Conservation (phyloP, 305 asterid genomes). For the Caryopteris hybrid region DNA sequence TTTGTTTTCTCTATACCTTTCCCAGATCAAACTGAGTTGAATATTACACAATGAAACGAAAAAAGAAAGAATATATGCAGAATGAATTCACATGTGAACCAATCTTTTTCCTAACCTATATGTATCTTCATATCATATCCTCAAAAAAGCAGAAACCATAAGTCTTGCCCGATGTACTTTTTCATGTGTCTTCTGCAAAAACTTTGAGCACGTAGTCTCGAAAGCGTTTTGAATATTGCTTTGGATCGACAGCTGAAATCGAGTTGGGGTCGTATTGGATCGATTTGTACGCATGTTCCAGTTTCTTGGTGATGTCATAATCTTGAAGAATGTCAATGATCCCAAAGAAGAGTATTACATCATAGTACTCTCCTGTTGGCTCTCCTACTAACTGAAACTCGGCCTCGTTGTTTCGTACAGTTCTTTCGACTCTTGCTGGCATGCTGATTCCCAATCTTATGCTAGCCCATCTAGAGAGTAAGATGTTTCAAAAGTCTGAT, state of each 20-base stretch:
- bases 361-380: constrained; percentile 83
- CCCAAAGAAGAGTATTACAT: constrained; percentile 78
- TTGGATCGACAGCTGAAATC: constrained; percentile 93
- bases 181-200: constrained; percentile 74
- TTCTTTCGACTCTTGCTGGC: constrained; percentile 89
- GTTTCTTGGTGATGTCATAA: constrained; percentile 90
- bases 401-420: constrained; percentile 51
- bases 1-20: constrained; percentile 14
- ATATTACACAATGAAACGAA: constrained; percentile 21
- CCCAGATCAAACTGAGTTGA: constrained; percentile 20
- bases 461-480: constrained; percentile 58
- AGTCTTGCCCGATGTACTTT: background rate
- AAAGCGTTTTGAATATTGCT: constrained; percentile 76
- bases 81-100: constrained; percentile 20
- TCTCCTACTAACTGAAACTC: constrained; percentile 79
- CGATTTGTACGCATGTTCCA: constrained; percentile 92
- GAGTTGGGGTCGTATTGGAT: constrained; percentile 90
- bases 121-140: background rate
- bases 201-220: constrained; percentile 76
- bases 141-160: background rate
- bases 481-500: background rate
- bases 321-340: constrained; percentile 96
- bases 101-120: constrained; percentile 6
- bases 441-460: constrained; percentile 71
- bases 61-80: constrained; percentile 25